Conservation (phyloP, 176 grass and related monocot species). For the Aegilops longissima region DNA sequence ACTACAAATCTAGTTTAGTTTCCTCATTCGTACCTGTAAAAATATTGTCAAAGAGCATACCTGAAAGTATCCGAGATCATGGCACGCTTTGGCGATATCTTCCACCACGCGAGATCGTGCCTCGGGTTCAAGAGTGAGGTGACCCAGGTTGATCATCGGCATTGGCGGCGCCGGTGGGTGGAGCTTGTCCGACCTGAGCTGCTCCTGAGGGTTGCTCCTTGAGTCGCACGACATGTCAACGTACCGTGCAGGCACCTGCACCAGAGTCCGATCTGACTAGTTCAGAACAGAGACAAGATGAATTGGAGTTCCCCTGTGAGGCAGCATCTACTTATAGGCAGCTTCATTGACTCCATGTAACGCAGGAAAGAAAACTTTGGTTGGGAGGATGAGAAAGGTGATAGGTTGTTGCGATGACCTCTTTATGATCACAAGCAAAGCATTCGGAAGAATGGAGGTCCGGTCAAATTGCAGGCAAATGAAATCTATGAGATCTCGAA, state of each 20-base stretch:
- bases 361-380: neutral
- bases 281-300: slow-evolving; percentile 1
- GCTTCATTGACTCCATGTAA: neutral
- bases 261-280: neutral
- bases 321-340: slow-evolving; percentile 30
- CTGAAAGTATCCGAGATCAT: slow-evolving; percentile 48
- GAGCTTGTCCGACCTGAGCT: slow-evolving; percentile 13
- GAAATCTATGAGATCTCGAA: too few species aligned
- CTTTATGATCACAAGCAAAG: too few species aligned
- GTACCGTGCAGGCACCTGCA: neutral
- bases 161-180: neutral
- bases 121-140: slow-evolving; percentile 24
- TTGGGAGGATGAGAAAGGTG: too few species aligned
- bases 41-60: slow-evolving; percentile 7
- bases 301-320: neutral
- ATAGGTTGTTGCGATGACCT: too few species aligned
- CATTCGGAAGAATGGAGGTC: too few species aligned
- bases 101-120: slow-evolving; percentile 3
- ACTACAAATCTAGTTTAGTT: neutral
- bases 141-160: slow-evolving; percentile 48
- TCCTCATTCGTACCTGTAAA: neutral
- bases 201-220: neutral
- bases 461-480: too few species aligned
- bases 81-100: slow-evolving; percentile 40
- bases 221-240: slow-evolving; percentile 32